Base-by-base conservation (phyloP, 75 land plant genomes). In the Pinus albicaulis region DNA sequence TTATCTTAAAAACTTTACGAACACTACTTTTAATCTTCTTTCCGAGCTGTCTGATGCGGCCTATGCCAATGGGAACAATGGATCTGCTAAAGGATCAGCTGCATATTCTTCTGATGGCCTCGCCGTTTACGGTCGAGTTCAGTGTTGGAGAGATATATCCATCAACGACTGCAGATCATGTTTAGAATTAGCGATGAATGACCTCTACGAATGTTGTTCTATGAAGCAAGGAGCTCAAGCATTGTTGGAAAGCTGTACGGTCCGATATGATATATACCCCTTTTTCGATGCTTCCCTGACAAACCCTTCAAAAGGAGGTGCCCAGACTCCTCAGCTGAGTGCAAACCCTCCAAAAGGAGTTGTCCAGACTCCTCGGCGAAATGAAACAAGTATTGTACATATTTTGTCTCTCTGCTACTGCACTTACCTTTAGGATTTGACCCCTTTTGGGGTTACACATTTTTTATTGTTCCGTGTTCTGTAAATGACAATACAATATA, bases 131-230 rank as follows among this genome's bases (percentile, higher is more conserved):
- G 52, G 71, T 20, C 48, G 41, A 8, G 71, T n/a, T 36, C 71
- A 41, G 20, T 68, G 71, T 38, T 68, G 52, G 71, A 68, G 71
- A 41, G 3, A 68, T 38, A 16, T 68, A 41, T 68, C 71, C 52
- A 41, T 41, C 3, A 1, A 68, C 3, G 71, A 68, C n/a, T 68
- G 71, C 23, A 41, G 4, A 20, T 19, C n/a, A 8, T 68, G 71
- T 7, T 68, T 68, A 23, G 3, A 2, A 16, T 3, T n/a, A 0
- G 71, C 52, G 41, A n/a, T 0, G 48, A 8, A 8, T 7, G 2
- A 2, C 0, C 7, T 68, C 23, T 3, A 68, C 13, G 2, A 14
- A 1, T 2, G 68, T 62, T 62, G 65, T 64, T 68, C 71, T 68
- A 8, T 1, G 52, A 1, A 48, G 10, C 11, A 48, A 48, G 11